Evolutionary conservation across 768 basidiomycete genomes (phyloP).

Genomic region (Leccinellum luteum): DNA sequence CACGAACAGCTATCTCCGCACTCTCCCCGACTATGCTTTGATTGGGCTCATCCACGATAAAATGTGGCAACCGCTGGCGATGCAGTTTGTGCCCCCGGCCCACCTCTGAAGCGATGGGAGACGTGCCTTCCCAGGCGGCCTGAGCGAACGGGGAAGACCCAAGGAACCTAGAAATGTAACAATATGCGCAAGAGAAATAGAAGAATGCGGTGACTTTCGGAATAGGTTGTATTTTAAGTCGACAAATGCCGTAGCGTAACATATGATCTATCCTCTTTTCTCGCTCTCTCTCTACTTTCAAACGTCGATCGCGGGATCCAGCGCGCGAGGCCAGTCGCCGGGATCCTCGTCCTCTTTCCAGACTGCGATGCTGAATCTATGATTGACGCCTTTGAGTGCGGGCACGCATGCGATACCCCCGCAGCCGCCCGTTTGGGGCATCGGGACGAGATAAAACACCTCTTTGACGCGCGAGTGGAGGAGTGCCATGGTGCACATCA

Average conservation of each 20-base stretch:
- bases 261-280: background rate
- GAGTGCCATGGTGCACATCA: constrained; percentile 97
- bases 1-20: constrained; percentile 45
- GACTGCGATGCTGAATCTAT: constrained; percentile 70
- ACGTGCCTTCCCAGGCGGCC: background rate
- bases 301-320: constrained; percentile 20
- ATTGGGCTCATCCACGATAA: constrained; percentile 50
- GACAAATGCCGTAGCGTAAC: background rate
- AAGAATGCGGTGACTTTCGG: no score
- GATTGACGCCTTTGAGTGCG: constrained; percentile 82
- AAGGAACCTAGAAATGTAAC: background rate
- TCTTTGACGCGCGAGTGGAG: constrained; percentile 93
- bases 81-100: background rate
- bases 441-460: constrained; percentile 70
- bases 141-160: no score
- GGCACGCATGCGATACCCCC: constrained; percentile 77
- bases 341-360: constrained; percentile 48
- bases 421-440: constrained; percentile 82
- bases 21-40: constrained; percentile 46
- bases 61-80: constrained; percentile 50
- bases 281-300: background rate
- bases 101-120: constrained; percentile 15
- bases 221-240: background rate
- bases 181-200: background rate
- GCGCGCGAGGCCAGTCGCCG: background rate